These are phyloP conservation scores for Alternaria sp. DNA, from an alignment of 2,329 filamentous ascomycete genomes.

Conservation along the genomic window DNA sequence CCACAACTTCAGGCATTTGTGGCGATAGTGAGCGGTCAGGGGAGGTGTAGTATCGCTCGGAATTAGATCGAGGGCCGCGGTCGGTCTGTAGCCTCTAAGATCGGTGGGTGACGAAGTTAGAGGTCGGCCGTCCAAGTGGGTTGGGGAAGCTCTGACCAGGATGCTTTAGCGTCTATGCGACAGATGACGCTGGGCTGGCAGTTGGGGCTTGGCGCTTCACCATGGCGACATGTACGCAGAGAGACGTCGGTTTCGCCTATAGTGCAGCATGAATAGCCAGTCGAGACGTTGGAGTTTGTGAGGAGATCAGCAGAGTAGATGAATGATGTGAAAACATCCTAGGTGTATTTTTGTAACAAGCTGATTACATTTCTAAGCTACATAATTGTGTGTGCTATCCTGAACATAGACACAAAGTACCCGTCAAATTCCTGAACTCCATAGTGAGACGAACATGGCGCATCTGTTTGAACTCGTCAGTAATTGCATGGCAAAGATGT, in stretches of 20 bases:
- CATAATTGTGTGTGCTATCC: neutral
- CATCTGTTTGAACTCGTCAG: slow-evolving; percentile 32
- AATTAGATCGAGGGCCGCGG: slow-evolving; percentile 28
- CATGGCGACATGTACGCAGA: neutral
- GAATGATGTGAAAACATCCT: neutral
- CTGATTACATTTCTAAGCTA: neutral
- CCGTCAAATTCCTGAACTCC: neutral
- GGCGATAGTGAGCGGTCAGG: slow-evolving; percentile 37
- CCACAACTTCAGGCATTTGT: slow-evolving; percentile 52
- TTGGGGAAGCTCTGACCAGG: slow-evolving; percentile 39
- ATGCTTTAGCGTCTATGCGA: slow-evolving; percentile 21
- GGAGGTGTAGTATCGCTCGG: slow-evolving; percentile 30
- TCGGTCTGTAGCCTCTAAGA: slow-evolving; percentile 29
- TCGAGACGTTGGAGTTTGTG: neutral
- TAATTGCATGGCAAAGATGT: slow-evolving; percentile 14
- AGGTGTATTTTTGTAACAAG: neutral
- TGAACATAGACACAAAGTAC: too few relatives aligned
- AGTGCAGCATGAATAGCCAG: neutral
- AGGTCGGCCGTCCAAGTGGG: slow-evolving; percentile 36
- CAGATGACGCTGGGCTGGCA: slow-evolving; percentile 22
- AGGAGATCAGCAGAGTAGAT: neutral
- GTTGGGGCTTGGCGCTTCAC: slow-evolving; percentile 13
- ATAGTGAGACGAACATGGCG: fast-evolving
- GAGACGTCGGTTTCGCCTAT: neutral
- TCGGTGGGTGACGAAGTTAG: slow-evolving; percentile 36